Evolutionary conservation across 257 asterid genomes (phyloP), one percentile per base, ranked within the genome.

Genomic region (Nyctanthes arbortristis): DNA sequence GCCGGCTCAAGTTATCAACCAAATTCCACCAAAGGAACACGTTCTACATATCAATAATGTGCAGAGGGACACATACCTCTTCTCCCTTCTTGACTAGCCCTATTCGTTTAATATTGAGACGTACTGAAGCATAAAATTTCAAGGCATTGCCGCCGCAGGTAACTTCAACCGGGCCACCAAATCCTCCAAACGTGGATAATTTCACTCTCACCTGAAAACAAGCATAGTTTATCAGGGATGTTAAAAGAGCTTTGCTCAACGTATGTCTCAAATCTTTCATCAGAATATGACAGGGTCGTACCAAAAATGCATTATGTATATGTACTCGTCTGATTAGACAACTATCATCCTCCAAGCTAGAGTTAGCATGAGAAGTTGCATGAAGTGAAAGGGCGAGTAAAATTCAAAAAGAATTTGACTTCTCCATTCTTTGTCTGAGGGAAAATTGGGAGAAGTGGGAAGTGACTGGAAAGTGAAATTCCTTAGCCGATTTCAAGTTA

Each of bases 131-230:
- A 76, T 94, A 94, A 77, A 89, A 91, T 73, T 94, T 94, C 86
- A 94, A 82, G 65, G 99, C 99, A 81, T 94, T 94, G 35, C 99
- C 99, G 61, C 97, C 99, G 78, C 99, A 94, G n/a, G 99, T 94
- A 72, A 89, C 96, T 84, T 94, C 97, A 73, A 84, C 30, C 31
- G 96, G 95, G 56, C 97, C 97, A 13, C 96, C 96, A 84, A 86
- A 94, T 71, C 89, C 84, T 52, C 87, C 93, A 78, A 84, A 86
- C 49, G 94, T 85, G 64, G 88, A 76, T 18, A 94, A 84, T 75
- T 93, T 93, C 22, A 96, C 81, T 43, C 98, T 87, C 73, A 93
- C 87, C 97, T 92, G 84, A 56, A 81, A 63, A 29, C 31, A 62
- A 25, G 43, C 31, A 63, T 11, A 62, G 45, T 64, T 73, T 4